A percentile compares a stretch with the other conserved stretches of the same genome.
These are phyloP conservation scores for Rubroshorea leprosula DNA, from an alignment of 345 rosid genomes.

Conservation along the genomic window DNA sequence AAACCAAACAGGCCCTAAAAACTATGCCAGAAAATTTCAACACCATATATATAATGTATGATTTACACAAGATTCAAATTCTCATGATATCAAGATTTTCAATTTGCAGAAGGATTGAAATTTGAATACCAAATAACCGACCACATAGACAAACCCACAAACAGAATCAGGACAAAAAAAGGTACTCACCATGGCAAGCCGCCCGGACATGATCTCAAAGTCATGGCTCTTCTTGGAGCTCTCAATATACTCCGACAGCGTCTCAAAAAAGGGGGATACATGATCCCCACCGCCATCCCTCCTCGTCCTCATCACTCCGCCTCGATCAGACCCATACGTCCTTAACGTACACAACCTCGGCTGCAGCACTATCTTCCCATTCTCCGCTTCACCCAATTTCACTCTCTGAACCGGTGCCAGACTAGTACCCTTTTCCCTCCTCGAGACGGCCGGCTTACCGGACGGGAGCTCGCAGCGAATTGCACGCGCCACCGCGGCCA, in stretches of 20 bases:
- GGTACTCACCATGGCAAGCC: constrained; percentile 69
- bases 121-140: too few species aligned
- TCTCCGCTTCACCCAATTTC: constrained; percentile 34
- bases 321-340: constrained; percentile 66
- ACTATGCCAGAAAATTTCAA: too few species aligned
- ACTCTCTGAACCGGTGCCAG: constrained; percentile 28
- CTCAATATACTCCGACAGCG: constrained; percentile 77
- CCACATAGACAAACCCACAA: too few species aligned
- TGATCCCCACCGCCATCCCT: constrained; percentile 36
- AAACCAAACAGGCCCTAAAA: too few species aligned
- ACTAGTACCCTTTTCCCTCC: not conserved
- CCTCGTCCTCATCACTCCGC: constrained; percentile 33
- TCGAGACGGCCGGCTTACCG: not conserved
- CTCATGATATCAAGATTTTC: too few species aligned
- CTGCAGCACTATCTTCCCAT: constrained; percentile 63
- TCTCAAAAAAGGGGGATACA: constrained; percentile 62
- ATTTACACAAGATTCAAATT: too few species aligned
- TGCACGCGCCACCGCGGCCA: not conserved
- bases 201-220: constrained; percentile 84
- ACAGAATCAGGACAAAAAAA: too few species aligned
- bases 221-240: constrained; percentile 85
- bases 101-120: too few species aligned
- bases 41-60: too few species aligned
- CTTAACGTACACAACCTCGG: constrained; percentile 84
- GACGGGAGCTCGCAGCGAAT: not conserved